Evolutionary conservation across 2,329 filamentous ascomycete species (phyloP), one percentile per base, ranked within the genome.

Genomic region (Cytospora paraplurivora): DNA sequence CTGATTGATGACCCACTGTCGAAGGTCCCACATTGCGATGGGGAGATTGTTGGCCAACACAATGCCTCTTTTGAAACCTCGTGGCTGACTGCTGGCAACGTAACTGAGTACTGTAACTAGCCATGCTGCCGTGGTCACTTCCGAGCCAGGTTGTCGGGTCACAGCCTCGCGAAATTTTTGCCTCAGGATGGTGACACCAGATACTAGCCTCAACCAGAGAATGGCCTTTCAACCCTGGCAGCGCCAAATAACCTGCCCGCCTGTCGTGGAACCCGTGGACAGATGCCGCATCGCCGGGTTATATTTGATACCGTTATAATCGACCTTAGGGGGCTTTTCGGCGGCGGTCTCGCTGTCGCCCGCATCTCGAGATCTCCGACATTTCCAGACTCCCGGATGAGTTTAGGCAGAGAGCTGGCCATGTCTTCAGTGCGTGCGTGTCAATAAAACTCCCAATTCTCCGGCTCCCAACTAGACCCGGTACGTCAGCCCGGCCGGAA

Each of bases 191-290:
- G 59, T 55, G 21, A 34, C 21, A 61, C 59, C 38, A 61, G 19
- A 54, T 54, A 33, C 55, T 52, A 61, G 58, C 58, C 51, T 49
- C 50, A 44, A 34, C 32, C 32, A 37, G 37, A 27, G 27, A 27
- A 4, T 27, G 27, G 27, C 27, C 27, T 13, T 55, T 55, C 38
- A 19, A 17, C 33, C 38, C 51, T 61, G 15, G 32, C 51, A 50
- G 41, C 51, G 41, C 51, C 47, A 38, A 61, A 47, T 47, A 19
- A 21, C 44, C n/a, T n/a, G 17, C 51, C 59, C 59, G 59, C 54
- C 59, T 61, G 59, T 34, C 49, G 59, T 61, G 59, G 44, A 61
- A 61, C 59, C 51, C 55, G 59, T 55, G 38, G 55, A 53, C 32
- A 41, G 37, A 34, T 49, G 41, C 37, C 51, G 19, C 59, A 61